phyloP scores from a whole-genome alignment of 108 stramenopile species.

The Aurantiochytrium sp. region DNA sequence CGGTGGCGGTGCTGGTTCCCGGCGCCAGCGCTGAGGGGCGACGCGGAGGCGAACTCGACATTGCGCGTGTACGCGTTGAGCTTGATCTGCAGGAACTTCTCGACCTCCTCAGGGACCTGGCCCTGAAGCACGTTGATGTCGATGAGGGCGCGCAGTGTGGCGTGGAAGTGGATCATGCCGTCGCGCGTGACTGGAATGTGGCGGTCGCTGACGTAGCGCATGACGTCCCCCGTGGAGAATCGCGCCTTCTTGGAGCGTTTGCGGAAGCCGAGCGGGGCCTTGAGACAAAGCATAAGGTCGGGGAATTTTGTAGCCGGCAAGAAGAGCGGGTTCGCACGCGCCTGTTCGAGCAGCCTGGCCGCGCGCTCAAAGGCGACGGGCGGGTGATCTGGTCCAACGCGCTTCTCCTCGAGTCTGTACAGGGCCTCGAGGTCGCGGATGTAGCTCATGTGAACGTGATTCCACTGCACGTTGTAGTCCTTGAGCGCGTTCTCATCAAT shows the following conservation, averaged over 20 bases:
- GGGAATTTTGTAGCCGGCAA: slow-evolving; percentile 6
- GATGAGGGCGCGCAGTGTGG: not conserved
- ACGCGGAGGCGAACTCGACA: not conserved
- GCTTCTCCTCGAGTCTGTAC: not conserved
- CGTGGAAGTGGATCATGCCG: slow-evolving; percentile 29
- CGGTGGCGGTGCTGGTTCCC: not conserved
- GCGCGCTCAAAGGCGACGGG: not conserved
- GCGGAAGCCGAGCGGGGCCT: slow-evolving; percentile 27
- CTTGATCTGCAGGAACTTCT: slow-evolving; percentile 4
- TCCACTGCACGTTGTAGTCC: slow-evolving; percentile 8
- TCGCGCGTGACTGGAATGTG: slow-evolving; percentile 17
- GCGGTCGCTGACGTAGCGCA: not conserved
- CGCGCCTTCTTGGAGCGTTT: not conserved
- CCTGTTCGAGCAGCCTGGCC: not conserved
- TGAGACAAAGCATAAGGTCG: slow-evolving; percentile 18
- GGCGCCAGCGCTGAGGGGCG: not conserved
- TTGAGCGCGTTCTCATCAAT: slow-evolving; percentile 17
- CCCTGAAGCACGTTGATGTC: slow-evolving; percentile 27
- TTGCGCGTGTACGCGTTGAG: not conserved
- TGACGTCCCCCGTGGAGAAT: not conserved
- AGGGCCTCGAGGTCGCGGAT: not conserved
- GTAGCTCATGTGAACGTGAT: not conserved
- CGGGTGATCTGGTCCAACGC: not conserved
- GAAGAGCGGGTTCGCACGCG: not conserved
- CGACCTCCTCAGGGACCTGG: not conserved